Evolutionary conservation across 805 yeast genomes (phyloP), one percentile per base, ranked within the genome.

Genomic region (Kregervanrija delftensis): DNA sequence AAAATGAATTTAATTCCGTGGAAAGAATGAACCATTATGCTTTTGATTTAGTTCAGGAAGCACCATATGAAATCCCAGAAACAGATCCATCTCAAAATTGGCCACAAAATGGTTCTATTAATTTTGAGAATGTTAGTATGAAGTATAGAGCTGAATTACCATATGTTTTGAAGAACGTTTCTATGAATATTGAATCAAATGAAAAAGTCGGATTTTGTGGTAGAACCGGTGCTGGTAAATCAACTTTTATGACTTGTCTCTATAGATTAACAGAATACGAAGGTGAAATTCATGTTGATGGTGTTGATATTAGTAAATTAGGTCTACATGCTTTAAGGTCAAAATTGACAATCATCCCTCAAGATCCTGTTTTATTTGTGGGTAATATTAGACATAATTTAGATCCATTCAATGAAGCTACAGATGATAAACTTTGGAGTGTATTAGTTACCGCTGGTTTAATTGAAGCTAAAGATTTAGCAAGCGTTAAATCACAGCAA

Each of bases 141-240:
- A 69, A 75, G 22, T 81, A 81, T 56, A 73, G 86, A 61, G 77
- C 76, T 1, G 83, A 75, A 0, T 66, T 80, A 43, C 86, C 86
- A 8, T 63, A 74, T 36, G 84, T 78, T 3, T 66, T 81, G 56
- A 74, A 74, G 43, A 52, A 71, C 46, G 52, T 80, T 45, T 60
- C 51, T 35, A 56, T 72, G 54, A 63, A 46, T 5, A 67, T 84
- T 32, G 59, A 68, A 8, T 73, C 81, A 0, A 69, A 74, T 13
- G 85, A 85, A 59, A 83, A 81, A 56, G 71, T 87, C 53, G 96
- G 95, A 40, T 77, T 86, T 46, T 84, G 91, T 68, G 96, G 96
- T 35, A 74, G 96, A 60, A 86, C 96, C 0, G 96, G 96, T 54
- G 93, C 95, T 8, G 96, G 96, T 44, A 81, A 80, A 62, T 67